A percentile compares a stretch with the other conserved stretches of the same genome.
Conservation (phyloP, 768 basidiomycete species). For the Lyophyllum shimeji region DNA sequence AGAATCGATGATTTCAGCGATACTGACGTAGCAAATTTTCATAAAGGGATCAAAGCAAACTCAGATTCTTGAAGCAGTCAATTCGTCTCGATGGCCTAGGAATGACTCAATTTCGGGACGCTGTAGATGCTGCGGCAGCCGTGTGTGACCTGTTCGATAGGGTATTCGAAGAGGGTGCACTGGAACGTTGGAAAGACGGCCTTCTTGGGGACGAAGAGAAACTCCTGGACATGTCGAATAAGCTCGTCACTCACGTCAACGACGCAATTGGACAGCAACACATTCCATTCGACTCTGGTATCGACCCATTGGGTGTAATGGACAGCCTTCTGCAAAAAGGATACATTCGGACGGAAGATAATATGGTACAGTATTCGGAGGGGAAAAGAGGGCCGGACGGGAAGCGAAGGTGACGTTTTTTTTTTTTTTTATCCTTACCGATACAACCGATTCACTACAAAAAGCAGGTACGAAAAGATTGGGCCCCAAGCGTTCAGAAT, state of each 20-base stretch:
- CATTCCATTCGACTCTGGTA: not conserved
- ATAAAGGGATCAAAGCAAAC: not conserved
- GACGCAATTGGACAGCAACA: not conserved
- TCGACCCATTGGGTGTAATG: not conserved
- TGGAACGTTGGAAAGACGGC: not conserved
- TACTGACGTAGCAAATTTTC: not conserved
- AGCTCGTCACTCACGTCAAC: not conserved
- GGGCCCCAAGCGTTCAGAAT: not conserved
- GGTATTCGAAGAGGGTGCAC: not conserved
- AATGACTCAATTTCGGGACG: not conserved
- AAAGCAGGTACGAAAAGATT: not conserved
- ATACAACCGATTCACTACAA: not conserved
- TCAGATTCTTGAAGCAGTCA: not conserved
- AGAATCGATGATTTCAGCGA: not conserved
- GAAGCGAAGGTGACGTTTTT: not conserved
- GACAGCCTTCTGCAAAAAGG: not conserved
- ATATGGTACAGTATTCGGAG: not conserved
- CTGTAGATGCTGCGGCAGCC: not conserved
- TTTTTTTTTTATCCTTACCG: not conserved
- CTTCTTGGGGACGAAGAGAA: not conserved
- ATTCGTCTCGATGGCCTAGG: not conserved
- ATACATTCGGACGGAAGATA: not conserved
- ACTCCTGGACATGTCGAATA: not conserved
- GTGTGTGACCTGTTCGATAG: not conserved
- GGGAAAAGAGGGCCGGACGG: not conserved